These are phyloP conservation scores for Penicillium coprophilum DNA, from an alignment of 495 filamentous ascomycete genomes.

Conservation along the genomic window DNA sequence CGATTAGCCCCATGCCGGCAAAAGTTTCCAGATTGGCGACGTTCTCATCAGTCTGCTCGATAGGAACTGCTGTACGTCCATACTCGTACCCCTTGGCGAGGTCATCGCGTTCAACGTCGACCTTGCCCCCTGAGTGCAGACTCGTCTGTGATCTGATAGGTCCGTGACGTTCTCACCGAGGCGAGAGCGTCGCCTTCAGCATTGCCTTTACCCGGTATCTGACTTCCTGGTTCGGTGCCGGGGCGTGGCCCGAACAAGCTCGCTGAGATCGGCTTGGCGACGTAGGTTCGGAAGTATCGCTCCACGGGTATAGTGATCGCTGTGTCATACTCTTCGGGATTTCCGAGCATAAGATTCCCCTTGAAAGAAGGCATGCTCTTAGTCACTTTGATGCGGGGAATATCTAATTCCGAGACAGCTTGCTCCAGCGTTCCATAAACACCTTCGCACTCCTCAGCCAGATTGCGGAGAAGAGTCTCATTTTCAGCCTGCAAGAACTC, in stretches of 20 bases:
- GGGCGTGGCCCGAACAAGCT: constrained; percentile 66
- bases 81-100: constrained; percentile 93
- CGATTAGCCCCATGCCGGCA: constrained; percentile 74
- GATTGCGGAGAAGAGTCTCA: constrained; percentile 61
- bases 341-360: constrained; percentile 77
- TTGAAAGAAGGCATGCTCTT: constrained; percentile 75
- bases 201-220: constrained; percentile 14
- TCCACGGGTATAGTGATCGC: constrained; percentile 84
- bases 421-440: constrained; percentile 80
- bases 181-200: constrained; percentile 48
- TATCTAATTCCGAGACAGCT: constrained; percentile 71
- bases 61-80: constrained; percentile 86
- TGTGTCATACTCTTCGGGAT: constrained; percentile 69
- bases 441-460: constrained; percentile 66
- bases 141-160: constrained; percentile 77
- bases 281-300: constrained; percentile 80
- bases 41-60: constrained; percentile 78
- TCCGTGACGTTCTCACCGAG: constrained; percentile 66
- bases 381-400: constrained; percentile 72
- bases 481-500: constrained; percentile 53
- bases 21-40: constrained; percentile 77
- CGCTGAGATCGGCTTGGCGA: constrained; percentile 69
- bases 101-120: constrained; percentile 78
- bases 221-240: constrained; percentile 47
- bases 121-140: constrained; percentile 73